Percentiles rank a stretch among this genome's conserved stretches.
Evolutionary conservation across 176 grass and related monocot species (phyloP).

Genomic region (Avena eriantha): DNA sequence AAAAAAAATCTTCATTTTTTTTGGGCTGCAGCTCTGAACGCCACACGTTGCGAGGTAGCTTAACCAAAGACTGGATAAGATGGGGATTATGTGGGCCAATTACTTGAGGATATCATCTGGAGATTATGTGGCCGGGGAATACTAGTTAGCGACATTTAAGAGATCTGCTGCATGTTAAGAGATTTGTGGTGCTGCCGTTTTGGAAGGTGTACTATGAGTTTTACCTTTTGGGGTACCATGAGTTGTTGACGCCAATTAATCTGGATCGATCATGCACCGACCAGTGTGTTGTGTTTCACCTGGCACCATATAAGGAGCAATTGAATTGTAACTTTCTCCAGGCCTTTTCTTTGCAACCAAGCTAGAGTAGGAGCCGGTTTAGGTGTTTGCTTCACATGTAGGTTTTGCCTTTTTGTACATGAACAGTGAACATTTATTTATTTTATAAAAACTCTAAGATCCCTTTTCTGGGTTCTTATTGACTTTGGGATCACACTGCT

Average conservation of each 20-base stretch:
- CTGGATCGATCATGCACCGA: constrained; percentile 26
- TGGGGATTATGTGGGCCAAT: constrained; percentile 25
- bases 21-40: neutral
- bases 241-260: constrained; percentile 47
- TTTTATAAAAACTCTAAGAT: neutral
- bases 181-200: constrained; percentile 8
- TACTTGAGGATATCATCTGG: constrained; percentile 17
- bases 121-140: constrained; percentile 27
- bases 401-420: constrained; percentile 26
- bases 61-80: constrained; percentile 45
- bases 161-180: too few relatives aligned
- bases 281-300: neutral
- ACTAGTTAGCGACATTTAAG: too few relatives aligned
- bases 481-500: neutral
- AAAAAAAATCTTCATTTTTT: constrained; percentile 24
- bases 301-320: constrained; percentile 26
- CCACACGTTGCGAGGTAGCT: constrained; percentile 52
- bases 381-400: neutral
- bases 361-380: constrained; percentile 30
- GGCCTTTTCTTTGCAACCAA: constrained; percentile 44
- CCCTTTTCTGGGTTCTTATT: neutral
- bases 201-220: constrained; percentile 17
- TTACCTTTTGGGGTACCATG: constrained; percentile 26
- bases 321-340: constrained; percentile 41
- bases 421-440: constrained; percentile 16